phyloP scores from a whole-genome alignment of 2,329 filamentous ascomycete genomes.

The Hymenoscyphus repandus region DNA sequence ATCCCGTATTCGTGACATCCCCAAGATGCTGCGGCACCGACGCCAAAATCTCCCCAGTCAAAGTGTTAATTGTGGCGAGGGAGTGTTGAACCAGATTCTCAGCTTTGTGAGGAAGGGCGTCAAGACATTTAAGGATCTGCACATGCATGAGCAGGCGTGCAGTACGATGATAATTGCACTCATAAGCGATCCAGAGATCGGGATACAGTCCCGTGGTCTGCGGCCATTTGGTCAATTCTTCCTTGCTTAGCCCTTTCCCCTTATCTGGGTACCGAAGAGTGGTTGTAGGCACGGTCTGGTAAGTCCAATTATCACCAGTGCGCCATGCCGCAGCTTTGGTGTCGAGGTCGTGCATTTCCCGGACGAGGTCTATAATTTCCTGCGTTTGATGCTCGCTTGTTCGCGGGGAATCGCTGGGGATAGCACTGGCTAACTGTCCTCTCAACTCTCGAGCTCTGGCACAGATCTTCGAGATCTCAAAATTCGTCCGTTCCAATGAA shows the following conservation, averaged over 20 bases:
- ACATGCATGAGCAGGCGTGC: conserved; percentile 35
- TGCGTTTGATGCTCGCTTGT: background rate
- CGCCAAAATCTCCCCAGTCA: conserved; percentile 33
- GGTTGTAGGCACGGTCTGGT: background rate
- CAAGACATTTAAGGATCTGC: conserved; percentile 30
- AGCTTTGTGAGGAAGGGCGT: background rate
- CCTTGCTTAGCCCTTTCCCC: no score
- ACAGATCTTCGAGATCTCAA: conserved; percentile 2
- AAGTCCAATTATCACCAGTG: background rate
- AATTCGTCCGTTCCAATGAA: background rate
- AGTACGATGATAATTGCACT: conserved; percentile 38
- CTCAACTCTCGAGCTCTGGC: background rate
- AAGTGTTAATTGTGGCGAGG: conserved; percentile 18
- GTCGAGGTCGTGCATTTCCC: background rate
- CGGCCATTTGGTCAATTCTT: background rate
- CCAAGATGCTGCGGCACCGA: conserved; percentile 36
- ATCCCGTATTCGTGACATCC: conserved; percentile 27
- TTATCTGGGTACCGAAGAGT: background rate
- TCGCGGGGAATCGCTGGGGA: no score
- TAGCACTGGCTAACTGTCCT: background rate
- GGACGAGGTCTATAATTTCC: background rate
- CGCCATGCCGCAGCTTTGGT: background rate
- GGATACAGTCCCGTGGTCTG: background rate
- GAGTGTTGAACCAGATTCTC: background rate
- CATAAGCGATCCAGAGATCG: conserved; percentile 34